Percentiles rank a stretch among this genome's conserved stretches.
phyloP scores from a whole-genome alignment of 176 grass and related monocot genomes.

The Lolium perenne region DNA sequence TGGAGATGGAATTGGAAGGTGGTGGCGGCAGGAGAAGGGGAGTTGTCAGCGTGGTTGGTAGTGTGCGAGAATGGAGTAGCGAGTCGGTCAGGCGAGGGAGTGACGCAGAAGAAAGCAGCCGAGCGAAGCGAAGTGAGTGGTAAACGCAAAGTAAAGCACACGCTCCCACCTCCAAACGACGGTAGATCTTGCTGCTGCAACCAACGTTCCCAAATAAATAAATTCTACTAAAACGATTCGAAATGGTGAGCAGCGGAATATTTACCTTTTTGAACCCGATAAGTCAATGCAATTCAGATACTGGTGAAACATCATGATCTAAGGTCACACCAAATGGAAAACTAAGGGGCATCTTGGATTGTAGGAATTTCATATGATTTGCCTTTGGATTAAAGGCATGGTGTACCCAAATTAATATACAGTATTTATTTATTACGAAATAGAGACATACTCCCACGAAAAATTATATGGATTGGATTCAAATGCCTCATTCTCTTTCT shows the following conservation, averaged over 20 bases:
- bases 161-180: constrained; percentile 5
- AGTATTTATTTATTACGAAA: too few species aligned
- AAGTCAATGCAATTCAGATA: not conserved
- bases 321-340: too few species aligned
- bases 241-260: not conserved
- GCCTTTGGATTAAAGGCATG: too few species aligned
- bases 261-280: not conserved
- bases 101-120: constrained; percentile 36
- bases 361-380: too few species aligned
- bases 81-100: constrained; percentile 36
- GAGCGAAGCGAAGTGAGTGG: constrained; percentile 6
- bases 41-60: constrained; percentile 49
- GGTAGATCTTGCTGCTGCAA: constrained; percentile 10
- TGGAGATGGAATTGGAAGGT: constrained; percentile 34
- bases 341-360: too few species aligned
- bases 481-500: too few species aligned
- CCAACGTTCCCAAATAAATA: not conserved
- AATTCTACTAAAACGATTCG: not conserved
- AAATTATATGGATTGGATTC: too few species aligned
- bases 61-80: constrained; percentile 28
- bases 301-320: not conserved
- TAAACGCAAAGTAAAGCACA: constrained; percentile 37
- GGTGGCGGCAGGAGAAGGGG: constrained; percentile 35
- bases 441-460: too few species aligned
- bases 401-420: too few species aligned